phyloP scores from a whole-genome alignment of 805 yeast species.

The Nakazawaea ishiwadae region DNA sequence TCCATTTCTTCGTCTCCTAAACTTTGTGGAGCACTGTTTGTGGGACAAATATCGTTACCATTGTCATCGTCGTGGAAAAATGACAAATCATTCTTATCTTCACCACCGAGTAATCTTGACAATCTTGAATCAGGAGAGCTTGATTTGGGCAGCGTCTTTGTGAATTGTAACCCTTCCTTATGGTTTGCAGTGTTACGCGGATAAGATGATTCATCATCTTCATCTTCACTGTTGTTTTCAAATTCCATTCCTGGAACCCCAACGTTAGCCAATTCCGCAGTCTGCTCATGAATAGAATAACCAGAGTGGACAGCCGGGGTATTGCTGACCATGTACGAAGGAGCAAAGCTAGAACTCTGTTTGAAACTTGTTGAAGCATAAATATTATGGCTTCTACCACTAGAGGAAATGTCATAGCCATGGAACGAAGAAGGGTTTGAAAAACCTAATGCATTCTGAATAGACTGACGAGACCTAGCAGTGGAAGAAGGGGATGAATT shows the following conservation, averaged over 20 bases:
- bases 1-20: conserved; percentile 2
- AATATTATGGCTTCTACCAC: conserved; percentile 10
- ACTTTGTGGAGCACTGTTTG: conserved; percentile 4
- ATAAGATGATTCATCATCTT: background rate
- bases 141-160: background rate
- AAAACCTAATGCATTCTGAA: conserved; percentile 11
- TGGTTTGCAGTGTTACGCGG: no score
- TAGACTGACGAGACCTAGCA: conserved; percentile 4
- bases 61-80: background rate
- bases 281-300: conserved; percentile 47
- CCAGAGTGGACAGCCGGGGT: conserved; percentile 44
- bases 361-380: conserved; percentile 8
- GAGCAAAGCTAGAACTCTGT: background rate
- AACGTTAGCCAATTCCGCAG: conserved; percentile 51
- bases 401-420: conserved; percentile 3
- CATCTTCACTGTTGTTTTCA: conserved; percentile 14
- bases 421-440: conserved; percentile 10
- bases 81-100: background rate
- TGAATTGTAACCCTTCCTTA: no score
- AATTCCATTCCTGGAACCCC: conserved; percentile 39
- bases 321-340: background rate
- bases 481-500: conserved; percentile 6
- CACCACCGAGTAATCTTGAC: conserved; percentile 7
- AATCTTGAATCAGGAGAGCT: conserved; percentile 11
- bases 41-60: conserved; percentile 5